Base-by-base conservation (phyloP, 345 rosid genomes). In the Erysimum cheiranthoides region DNA sequence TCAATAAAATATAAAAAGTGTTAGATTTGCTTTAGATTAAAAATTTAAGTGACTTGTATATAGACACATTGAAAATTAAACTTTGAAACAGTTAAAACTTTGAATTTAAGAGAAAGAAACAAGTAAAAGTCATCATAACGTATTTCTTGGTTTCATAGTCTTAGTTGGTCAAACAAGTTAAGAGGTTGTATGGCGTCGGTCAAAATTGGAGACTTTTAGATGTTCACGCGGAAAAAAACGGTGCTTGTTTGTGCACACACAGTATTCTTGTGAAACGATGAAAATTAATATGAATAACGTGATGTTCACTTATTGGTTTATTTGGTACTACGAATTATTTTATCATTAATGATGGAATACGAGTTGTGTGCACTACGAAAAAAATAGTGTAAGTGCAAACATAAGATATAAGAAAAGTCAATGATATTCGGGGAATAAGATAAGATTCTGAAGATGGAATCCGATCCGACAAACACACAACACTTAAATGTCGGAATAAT, bases 391-490 rank as follows among this genome's bases (percentile, higher is more conserved):
- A 59, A 47, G 63, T 73, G 77, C 46, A 18, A 45, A 64, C 13
- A 21, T 21, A 36, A 10, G 36, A 59, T n/a, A n/a, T 10, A 17
- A 57, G 25, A 27, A 51, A 75, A 75, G 79, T 75, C 74, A 59
- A 75, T 75, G 79, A 51, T 8, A 75, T 75, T 75, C 56, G 57
- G 9, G 27, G 53, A 40, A 43, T 62, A 42, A 62, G 25, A 62
- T 43, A 63, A 43, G 25, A 68, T 51, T 60, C 79, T 50, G 4
- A 42, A 68, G 68, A 67, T 68, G 69, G 79, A 75, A 75, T 75
- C 79, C 34, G 79, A 75, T 75, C 79, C 79, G 63, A 75, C 74
- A 68, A 60, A 75, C 69, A 61, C 74, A 68, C 60, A 60, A 60
- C 79, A 68, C 74, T 61, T 68, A 40, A 42, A 32, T 75, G 79